Conservation (phyloP, 805 yeast genomes). For the Saccharomyces jurei region DNA sequence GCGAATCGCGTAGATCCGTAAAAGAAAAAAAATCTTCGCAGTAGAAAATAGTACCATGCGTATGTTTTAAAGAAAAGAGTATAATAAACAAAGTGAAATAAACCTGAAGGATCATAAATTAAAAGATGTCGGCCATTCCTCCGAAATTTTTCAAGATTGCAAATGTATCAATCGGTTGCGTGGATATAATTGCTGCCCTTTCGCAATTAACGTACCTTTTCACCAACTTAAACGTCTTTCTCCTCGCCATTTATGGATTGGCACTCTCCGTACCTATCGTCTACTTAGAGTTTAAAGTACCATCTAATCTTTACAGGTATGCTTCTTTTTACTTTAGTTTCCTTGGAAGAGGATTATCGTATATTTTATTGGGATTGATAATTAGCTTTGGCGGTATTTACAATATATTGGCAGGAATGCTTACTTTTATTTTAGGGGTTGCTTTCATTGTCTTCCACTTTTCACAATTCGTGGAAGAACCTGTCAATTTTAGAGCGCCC, state of each 20-base stretch:
- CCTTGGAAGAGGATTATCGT: conserved; percentile 43
- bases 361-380: conserved; percentile 38
- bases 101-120: conserved; percentile 14
- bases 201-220: conserved; percentile 16
- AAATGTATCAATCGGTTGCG: conserved; percentile 48
- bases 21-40: background rate
- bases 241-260: conserved; percentile 52
- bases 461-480: conserved; percentile 67
- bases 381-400: conserved; percentile 48
- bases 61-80: background rate
- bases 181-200: conserved; percentile 35
- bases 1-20: background rate
- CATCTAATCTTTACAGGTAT: conserved; percentile 55
- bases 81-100: conserved; percentile 21
- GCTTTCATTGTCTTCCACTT: conserved; percentile 58
- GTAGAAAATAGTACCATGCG: background rate
- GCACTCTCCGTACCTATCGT: conserved; percentile 48
- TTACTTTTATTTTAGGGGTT: conserved; percentile 55
- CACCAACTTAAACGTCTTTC: conserved; percentile 33
- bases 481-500: conserved; percentile 66
- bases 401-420: conserved; percentile 48
- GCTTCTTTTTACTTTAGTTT: conserved; percentile 64
- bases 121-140: conserved; percentile 11
- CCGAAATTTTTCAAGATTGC: conserved; percentile 30
- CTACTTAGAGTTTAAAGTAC: conserved; percentile 34